A percentile compares a stretch with the other conserved stretches of the same genome.
Conservation (phyloP, 768 basidiomycete species). For the Lactifluus pinguis region DNA sequence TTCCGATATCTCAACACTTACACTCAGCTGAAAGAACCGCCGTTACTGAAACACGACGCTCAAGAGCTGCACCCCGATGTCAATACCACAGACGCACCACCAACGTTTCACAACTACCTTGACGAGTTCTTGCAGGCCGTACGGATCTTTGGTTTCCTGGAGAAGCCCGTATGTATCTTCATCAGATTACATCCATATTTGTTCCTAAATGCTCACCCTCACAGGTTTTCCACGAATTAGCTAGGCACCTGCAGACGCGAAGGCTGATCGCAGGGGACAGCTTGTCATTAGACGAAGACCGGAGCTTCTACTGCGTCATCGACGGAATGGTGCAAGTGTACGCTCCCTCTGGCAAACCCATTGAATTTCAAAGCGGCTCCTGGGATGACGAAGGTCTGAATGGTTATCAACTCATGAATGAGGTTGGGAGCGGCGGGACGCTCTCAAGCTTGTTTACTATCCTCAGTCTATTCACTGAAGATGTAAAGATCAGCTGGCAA, state of each 20-base stretch:
- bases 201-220: neutral
- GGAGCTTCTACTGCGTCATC: slow-evolving; percentile 95
- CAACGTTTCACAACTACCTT: slow-evolving; percentile 89
- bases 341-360: slow-evolving; percentile 54
- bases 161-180: slow-evolving; percentile 73
- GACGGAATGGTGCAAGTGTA: slow-evolving; percentile 97
- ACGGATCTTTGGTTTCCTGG: slow-evolving; percentile 93
- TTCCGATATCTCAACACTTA: slow-evolving; percentile 72
- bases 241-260: slow-evolving; percentile 89
- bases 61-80: slow-evolving; percentile 90
- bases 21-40: slow-evolving; percentile 69
- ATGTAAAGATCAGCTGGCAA: slow-evolving; percentile 88
- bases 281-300: slow-evolving; percentile 81
- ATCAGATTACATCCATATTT: neutral
- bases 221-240: slow-evolving; percentile 94
- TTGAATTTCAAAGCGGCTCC: slow-evolving; percentile 40
- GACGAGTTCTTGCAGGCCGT: slow-evolving; percentile 97
- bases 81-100: slow-evolving; percentile 60
- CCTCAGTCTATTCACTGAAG: slow-evolving; percentile 91
- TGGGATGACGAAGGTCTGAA: slow-evolving; percentile 89
- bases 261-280: slow-evolving; percentile 95
- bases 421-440: slow-evolving; percentile 93
- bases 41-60: slow-evolving; percentile 72
- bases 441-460: slow-evolving; percentile 96
- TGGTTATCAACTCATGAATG: slow-evolving; percentile 92